Evolutionary conservation across 352 stramenopile species (phyloP).

Genomic region (Phytopythium vexans): DNA sequence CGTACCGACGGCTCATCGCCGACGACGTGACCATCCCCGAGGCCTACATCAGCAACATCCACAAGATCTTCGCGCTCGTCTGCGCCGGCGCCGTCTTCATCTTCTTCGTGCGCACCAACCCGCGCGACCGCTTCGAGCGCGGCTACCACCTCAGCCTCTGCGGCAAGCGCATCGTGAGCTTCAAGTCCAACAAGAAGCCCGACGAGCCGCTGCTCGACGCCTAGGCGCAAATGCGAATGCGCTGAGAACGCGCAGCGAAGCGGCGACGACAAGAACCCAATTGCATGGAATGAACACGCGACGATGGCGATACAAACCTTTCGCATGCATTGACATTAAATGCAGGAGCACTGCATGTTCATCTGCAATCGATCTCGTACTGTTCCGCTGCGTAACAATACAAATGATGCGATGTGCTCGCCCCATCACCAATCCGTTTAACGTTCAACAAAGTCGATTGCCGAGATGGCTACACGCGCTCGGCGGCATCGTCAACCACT

Average conservation of each 20-base stretch:
- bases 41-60: constrained; percentile 67
- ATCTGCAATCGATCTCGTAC: no score
- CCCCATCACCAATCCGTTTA: no score
- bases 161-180: constrained; percentile 58
- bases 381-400: no score
- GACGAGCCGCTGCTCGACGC: constrained; percentile 14
- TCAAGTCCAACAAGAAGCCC: constrained; percentile 40
- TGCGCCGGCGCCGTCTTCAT: constrained; percentile 39
- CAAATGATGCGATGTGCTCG: no score
- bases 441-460: no score
- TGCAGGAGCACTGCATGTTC: no score
- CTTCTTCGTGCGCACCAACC: constrained; percentile 62
- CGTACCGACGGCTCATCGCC: constrained; percentile 36
- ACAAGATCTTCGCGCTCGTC: constrained; percentile 66
- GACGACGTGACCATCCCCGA: constrained; percentile 32
- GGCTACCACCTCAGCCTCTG: constrained; percentile 63
- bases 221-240: background rate
- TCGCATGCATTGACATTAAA: no score
- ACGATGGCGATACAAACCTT: no score
- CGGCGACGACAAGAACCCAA: background rate
- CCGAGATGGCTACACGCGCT: no score
- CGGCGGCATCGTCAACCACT: no score
- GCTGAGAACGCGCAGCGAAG: no score
- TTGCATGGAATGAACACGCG: background rate
- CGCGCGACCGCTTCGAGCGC: constrained; percentile 56